Evolutionary conservation across 805 yeast species (phyloP).

Genomic region (Osmozyma mogii): DNA sequence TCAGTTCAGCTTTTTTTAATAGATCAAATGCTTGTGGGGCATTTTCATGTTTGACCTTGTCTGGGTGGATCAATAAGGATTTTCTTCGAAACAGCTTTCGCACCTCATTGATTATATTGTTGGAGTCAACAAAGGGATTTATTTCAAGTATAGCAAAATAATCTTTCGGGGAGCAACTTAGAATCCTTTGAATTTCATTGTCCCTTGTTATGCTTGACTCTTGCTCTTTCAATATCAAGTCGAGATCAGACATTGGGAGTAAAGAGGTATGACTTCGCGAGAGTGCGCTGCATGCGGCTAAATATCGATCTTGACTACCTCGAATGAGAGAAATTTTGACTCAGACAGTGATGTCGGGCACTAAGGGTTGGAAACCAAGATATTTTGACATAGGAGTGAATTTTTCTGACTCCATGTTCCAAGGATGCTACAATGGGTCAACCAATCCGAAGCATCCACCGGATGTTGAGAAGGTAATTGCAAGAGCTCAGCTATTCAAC

Average conservation of each 20-base stretch:
- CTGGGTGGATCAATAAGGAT: constrained; percentile 64
- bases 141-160: constrained; percentile 47
- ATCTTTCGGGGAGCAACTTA: constrained; percentile 41
- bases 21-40: constrained; percentile 61
- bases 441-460: constrained; percentile 45
- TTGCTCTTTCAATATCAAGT: too few species aligned
- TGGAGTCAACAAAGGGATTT: constrained; percentile 28
- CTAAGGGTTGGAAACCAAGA: constrained; percentile 38
- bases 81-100: constrained; percentile 46
- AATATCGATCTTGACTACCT: too few species aligned
- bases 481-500: constrained; percentile 56
- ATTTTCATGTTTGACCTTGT: constrained; percentile 44
- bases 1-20: constrained; percentile 45
- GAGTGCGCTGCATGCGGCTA: too few species aligned
- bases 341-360: too few species aligned
- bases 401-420: constrained; percentile 83
- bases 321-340: too few species aligned
- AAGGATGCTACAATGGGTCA: constrained; percentile 68
- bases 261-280: too few species aligned
- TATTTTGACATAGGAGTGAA: constrained; percentile 55
- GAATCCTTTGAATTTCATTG: constrained; percentile 48
- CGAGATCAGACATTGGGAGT: too few species aligned
- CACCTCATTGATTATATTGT: constrained; percentile 30
- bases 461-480: constrained; percentile 59
- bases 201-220: constrained; percentile 33